phyloP scores from a whole-genome alignment of 2,329 filamentous ascomycete genomes.

The Immersiporthe knoxdaviesiana region DNA sequence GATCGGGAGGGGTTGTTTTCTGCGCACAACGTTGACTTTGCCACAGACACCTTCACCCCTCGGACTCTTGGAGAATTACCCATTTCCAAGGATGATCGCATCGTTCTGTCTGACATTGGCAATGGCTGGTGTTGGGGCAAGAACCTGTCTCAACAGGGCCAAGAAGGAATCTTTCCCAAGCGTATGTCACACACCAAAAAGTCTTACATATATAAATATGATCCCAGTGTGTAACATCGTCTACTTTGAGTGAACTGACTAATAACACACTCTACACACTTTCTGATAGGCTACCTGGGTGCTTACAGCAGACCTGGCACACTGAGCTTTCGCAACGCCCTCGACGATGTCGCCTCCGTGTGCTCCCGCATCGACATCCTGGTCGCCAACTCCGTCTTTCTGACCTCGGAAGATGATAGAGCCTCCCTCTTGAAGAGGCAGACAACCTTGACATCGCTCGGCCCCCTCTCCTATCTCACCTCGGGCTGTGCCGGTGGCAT shows the following conservation, averaged over 20 bases:
- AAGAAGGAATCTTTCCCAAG: constrained; percentile 15
- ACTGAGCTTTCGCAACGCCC: not conserved
- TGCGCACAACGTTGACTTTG: not conserved
- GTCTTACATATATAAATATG: not conserved
- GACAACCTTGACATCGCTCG: not conserved
- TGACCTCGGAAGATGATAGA: constrained; percentile 9
- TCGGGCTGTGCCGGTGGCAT: constrained; percentile 16
- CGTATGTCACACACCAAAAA: not conserved
- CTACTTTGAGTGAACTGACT: no score
- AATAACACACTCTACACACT: no score
- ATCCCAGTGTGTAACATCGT: not conserved
- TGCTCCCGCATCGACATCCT: constrained; percentile 13
- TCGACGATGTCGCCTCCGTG: constrained; percentile 8
- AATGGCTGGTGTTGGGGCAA: constrained; percentile 21
- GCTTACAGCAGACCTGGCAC: not conserved
- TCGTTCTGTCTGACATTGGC: constrained; percentile 16
- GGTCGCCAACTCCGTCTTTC: constrained; percentile 7
- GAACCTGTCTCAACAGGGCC: constrained; percentile 12
- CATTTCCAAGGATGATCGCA: constrained; percentile 8
- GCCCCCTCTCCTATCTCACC: constrained; percentile 16
- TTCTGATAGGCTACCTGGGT: constrained; percentile 2
- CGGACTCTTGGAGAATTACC: constrained; percentile 10
- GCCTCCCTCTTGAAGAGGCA: not conserved
- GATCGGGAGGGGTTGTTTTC: not conserved
- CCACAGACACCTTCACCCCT: constrained; percentile 10